Conservation (phyloP, 768 basidiomycete genomes). For the Crucibulum laeve region DNA sequence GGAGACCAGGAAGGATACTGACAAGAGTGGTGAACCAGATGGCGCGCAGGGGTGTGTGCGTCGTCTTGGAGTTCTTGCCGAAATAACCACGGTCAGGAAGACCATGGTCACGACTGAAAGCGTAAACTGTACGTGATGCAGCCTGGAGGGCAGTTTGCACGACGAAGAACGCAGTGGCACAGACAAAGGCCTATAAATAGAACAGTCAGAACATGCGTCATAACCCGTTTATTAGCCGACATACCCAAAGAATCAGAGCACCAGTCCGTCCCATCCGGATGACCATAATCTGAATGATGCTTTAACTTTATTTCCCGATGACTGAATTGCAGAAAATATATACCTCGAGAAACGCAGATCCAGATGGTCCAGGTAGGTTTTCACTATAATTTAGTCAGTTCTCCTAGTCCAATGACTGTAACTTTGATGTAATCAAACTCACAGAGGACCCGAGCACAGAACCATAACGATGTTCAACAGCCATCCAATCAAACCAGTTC, state of each 20-base stretch:
- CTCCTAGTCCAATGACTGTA: not conserved
- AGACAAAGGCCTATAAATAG: conserved; percentile 56
- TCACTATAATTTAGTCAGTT: conserved; percentile 29
- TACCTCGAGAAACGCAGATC: conserved; percentile 69
- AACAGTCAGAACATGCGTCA: not conserved
- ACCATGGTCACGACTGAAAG: conserved; percentile 79
- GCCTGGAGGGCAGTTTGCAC: conserved; percentile 81
- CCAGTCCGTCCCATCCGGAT: conserved; percentile 74
- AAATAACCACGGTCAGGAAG: conserved; percentile 80
- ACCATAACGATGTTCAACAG: conserved; percentile 82
- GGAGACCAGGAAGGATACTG: conserved; percentile 64
- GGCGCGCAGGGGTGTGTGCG: conserved; percentile 73
- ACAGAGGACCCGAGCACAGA: conserved; percentile 79
- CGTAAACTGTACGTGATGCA: conserved; percentile 76
- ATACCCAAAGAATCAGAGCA: conserved; percentile 75
- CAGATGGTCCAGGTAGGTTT: conserved; percentile 64
- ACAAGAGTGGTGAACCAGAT: conserved; percentile 71
- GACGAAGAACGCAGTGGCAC: conserved; percentile 85
- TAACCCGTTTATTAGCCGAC: not conserved
- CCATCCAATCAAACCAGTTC: conserved; percentile 80
- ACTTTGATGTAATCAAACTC: conserved; percentile 19
- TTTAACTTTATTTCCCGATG: not conserved
- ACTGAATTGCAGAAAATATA: not conserved
- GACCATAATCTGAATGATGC: conserved; percentile 58
- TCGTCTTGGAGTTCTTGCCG: conserved; percentile 55